Base-by-base conservation (phyloP, 2,329 filamentous ascomycete species). In the Pseudogymnoascus sp. region DNA sequence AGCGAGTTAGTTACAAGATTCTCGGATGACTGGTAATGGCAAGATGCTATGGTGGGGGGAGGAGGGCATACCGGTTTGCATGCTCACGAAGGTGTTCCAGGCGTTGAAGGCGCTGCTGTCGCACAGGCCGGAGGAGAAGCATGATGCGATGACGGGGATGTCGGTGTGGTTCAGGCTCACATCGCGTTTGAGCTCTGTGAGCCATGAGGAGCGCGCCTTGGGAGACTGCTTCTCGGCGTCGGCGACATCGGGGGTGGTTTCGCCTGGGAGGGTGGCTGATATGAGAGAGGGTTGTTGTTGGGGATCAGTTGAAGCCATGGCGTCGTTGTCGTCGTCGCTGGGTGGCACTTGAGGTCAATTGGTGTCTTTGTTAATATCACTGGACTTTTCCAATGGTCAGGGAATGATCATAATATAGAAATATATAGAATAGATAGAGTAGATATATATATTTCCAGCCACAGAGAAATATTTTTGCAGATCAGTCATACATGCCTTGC, bases 11-110 rank as follows among this genome's bases (percentile, higher is more conserved):
- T 23, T 37, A 31, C 12, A 12, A 11, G 31, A 33, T 33, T 7
- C 31, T 7, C 31, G 31, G 31, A 6, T 6, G 9, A 33, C 31
- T 25, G 25, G 18, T 18, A n/a, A 21, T 62, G 35, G 12, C 3
- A 18, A 52, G 9, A 12, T 11, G 40, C 14, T n/a, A 8, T 5
- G 3, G 21, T 40, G 41, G 45, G 25, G 45, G 14, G 59, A 3
- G 31, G 23, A 14, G 12, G 31, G 1, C 33, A 12, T 33, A 79
- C 78, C 79, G 23, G 80, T 82, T 68, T 82, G 80, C 80, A 82
- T 82, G 16, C 75, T 77, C 33, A 81, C 78, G 63, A 82, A 82
- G 61, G 77, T 78, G 23, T 71, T 74, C 74, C 76, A 81, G 61
- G 79, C 78, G 67, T 77, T 77, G 68, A 80, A 81, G 1, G 75